phyloP scores from a whole-genome alignment of 176 grass and related monocot species.

The Calamus simplicifolius region DNA sequence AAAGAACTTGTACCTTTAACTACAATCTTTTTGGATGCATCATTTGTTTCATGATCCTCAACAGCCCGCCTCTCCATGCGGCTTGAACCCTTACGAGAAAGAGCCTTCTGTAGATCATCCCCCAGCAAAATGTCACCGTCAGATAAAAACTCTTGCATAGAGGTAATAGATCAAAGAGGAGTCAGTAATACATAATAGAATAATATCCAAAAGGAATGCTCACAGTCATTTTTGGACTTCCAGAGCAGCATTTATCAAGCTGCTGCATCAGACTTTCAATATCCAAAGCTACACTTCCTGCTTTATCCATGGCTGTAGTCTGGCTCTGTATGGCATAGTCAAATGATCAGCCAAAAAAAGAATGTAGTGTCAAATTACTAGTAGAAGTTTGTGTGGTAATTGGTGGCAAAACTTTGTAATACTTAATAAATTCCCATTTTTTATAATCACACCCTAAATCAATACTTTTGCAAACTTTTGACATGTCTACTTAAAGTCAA shows the following conservation, averaged over 20 bases:
- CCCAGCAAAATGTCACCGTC: no score
- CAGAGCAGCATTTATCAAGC: constrained; percentile 71
- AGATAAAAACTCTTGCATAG: no score
- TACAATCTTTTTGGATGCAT: constrained; percentile 51
- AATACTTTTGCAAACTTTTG: no score
- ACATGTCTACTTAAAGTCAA: no score
- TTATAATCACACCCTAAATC: no score
- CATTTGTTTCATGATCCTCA: constrained; percentile 69
- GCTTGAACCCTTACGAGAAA: constrained; percentile 84
- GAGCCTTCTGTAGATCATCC: constrained; percentile 46
- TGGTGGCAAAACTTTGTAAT: no score
- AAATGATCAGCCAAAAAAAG: constrained; percentile 1
- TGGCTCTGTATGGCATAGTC: constrained; percentile 18
- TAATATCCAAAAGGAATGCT: background rate
- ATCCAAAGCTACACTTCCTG: constrained; percentile 54
- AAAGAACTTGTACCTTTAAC: constrained; percentile 48
- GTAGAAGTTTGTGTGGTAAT: no score
- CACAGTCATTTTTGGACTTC: constrained; percentile 77
- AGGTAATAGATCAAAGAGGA: no score
- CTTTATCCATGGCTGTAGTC: constrained; percentile 59
- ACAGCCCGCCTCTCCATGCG: constrained; percentile 48
- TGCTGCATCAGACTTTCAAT: constrained; percentile 65
- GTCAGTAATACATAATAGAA: background rate
- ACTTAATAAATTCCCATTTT: no score
- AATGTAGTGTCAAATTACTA: background rate